These are phyloP conservation scores for Phylloporus sp. DNA, from an alignment of 768 basidiomycete genomes.

Conservation along the genomic window DNA sequence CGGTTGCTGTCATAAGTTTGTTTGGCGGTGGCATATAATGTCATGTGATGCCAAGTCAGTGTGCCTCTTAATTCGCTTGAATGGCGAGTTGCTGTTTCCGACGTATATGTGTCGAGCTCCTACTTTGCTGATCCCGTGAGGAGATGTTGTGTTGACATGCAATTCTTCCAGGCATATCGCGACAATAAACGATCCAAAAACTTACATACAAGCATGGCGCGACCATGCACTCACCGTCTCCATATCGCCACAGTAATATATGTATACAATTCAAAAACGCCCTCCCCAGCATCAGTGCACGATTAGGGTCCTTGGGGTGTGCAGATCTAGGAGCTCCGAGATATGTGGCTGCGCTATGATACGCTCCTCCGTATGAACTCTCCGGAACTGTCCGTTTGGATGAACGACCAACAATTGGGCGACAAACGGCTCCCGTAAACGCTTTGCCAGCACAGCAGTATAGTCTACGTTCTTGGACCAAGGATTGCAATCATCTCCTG, in stretches of 20 bases:
- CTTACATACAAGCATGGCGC: neutral
- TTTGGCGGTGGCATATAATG: conserved; percentile 52
- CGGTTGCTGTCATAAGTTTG: conserved; percentile 66
- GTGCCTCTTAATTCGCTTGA: neutral
- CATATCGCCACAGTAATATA: neutral
- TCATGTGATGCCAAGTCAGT: neutral
- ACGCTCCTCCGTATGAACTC: conserved; percentile 22
- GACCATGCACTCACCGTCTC: neutral
- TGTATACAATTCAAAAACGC: too few species aligned
- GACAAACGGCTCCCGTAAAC: conserved; percentile 20
- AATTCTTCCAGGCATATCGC: neutral
- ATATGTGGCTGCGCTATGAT: conserved; percentile 17
- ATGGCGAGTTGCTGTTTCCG: neutral
- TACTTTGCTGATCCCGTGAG: neutral
- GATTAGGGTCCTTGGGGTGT: conserved; percentile 19
- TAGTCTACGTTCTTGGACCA: conserved; percentile 18
- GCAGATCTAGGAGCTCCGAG: conserved; percentile 13
- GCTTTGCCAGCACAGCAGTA: conserved; percentile 4
- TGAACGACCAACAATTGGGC: conserved; percentile 21
- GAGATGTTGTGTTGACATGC: too few species aligned
- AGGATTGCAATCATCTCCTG: conserved; percentile 3
- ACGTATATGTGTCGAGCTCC: neutral
- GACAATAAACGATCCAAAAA: neutral
- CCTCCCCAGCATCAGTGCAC: conserved; percentile 13
- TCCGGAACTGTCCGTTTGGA: conserved; percentile 19